Base-by-base conservation (phyloP, 768 basidiomycete species). In the Suillus discolor region DNA sequence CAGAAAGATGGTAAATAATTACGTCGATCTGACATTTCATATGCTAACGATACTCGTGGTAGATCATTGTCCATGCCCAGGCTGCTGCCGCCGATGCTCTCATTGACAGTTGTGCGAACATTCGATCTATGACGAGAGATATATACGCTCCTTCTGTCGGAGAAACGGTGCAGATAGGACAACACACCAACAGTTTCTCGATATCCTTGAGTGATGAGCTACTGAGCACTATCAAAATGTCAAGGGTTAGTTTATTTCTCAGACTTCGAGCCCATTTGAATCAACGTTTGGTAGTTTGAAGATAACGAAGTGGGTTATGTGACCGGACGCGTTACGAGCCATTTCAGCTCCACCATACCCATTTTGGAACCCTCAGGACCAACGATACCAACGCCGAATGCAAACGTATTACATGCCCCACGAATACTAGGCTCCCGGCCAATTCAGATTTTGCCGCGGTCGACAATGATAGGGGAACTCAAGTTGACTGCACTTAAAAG, bases 401-500 rank as follows among this genome's bases (percentile, higher is more conserved):
- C 75, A 28, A 68, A 73, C 57, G 25, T 67, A 64, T 67, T 70
- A 13, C 68, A 74, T 42, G 69, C 74, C 49, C 78, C 79, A 25
- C 85, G 80, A 23, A 80, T 82, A 41, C 83, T 92, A 25, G 91
- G 90, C 20, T 84, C 88, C n/a, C 86, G 92, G 38, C 84, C 88
- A 18, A 80, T 85, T 23, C 83, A 86, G 12, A 79, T 86, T 3
- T 81, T 98, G 3, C 94, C 95, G 1, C 87, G 89, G 66, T 96
- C 97, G 0, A 93, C 96, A 8, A 97, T 98, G 90, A 97, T 99
- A 64, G 97, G 97, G 61, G 97, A 99, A 72, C 86, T 99, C 49
- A 96, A 97, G 74, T 82, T 99, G 36, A 96, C 95, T 1, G 85
- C 87, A 2, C 84, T 99, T 57, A 97, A 98, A 77, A 75, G 89